Percentiles rank a stretch among this genome's conserved stretches.
These are phyloP conservation scores for Lipomyces yamanashiensis DNA, from an alignment of 805 yeast species.

Conservation along the genomic window DNA sequence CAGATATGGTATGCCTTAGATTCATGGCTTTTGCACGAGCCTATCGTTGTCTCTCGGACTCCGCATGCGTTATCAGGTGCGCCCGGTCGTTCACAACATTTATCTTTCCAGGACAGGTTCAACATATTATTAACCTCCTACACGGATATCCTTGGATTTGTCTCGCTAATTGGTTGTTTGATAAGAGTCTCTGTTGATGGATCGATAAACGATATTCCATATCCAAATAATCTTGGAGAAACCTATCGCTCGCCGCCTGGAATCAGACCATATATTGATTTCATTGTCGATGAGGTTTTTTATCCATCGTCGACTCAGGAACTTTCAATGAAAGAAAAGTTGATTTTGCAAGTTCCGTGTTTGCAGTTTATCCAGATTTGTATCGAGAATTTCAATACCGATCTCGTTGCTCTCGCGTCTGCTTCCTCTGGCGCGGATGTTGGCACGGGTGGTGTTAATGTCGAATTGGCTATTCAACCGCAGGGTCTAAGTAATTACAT, in stretches of 20 bases:
- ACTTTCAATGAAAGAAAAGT: slow-evolving; percentile 47
- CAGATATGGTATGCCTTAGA: slow-evolving; percentile 74
- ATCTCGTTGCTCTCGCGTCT: slow-evolving; percentile 57
- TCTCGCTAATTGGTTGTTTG: slow-evolving; percentile 56
- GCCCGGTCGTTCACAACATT: slow-evolving; percentile 42
- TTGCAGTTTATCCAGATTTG: slow-evolving; percentile 57
- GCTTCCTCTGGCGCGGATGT: slow-evolving; percentile 48
- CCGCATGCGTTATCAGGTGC: slow-evolving; percentile 35
- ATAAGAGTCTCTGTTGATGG: slow-evolving; percentile 16
- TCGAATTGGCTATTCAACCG: slow-evolving; percentile 55
- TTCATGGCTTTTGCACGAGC: slow-evolving; percentile 61
- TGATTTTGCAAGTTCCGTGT: slow-evolving; percentile 58
- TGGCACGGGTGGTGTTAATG: slow-evolving; percentile 45
- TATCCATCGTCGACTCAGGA: slow-evolving; percentile 52
- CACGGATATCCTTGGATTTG: slow-evolving; percentile 65
- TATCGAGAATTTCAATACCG: slow-evolving; percentile 57
- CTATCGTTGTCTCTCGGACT: slow-evolving; percentile 28
- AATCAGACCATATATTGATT: slow-evolving; percentile 80
- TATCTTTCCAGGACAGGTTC: slow-evolving; percentile 53
- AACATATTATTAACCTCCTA: slow-evolving; percentile 54
- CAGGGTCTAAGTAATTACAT: slow-evolving; percentile 56
- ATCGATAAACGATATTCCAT: slow-evolving; percentile 51
- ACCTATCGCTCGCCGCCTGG: slow-evolving; percentile 64
- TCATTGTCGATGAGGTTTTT: slow-evolving; percentile 68
- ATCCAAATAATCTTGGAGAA: slow-evolving; percentile 67